Evolutionary conservation across 2,329 filamentous ascomycete species (phyloP).

Genomic region (Didymella keratinophila): DNA sequence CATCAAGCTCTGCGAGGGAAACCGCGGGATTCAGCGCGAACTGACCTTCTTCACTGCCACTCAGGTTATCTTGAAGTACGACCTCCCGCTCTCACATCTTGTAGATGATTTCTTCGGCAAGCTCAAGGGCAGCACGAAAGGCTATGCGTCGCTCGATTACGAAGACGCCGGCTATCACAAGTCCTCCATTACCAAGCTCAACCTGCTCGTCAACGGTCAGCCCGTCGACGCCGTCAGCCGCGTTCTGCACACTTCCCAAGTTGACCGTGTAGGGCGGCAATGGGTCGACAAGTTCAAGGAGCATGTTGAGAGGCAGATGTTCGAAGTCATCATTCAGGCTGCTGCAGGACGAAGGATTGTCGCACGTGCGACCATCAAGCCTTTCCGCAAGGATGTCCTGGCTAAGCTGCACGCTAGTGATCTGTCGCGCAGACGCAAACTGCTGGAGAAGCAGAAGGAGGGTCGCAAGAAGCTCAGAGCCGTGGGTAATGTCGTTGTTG

Average conservation of each 20-base stretch:
- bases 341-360: conserved; percentile 82
- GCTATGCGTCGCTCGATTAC: conserved; percentile 95
- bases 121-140: conserved; percentile 90
- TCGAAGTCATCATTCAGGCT: conserved; percentile 95
- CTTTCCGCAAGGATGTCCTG: conserved; percentile 93
- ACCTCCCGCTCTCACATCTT: conserved; percentile 84
- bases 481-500: conserved; percentile 90
- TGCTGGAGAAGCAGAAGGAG: conserved; percentile 96
- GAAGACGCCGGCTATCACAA: conserved; percentile 90
- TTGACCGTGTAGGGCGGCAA: conserved; percentile 77
- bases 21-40: conserved; percentile 85
- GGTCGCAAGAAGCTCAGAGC: conserved; percentile 86
- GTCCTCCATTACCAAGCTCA: conserved; percentile 84
- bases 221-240: conserved; percentile 95
- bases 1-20: conserved; percentile 92
- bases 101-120: conserved; percentile 98
- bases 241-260: conserved; percentile 83
- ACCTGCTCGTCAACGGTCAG: conserved; percentile 90
- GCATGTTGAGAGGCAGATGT: conserved; percentile 96
- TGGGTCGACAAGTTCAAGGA: conserved; percentile 98
- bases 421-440: conserved; percentile 79
- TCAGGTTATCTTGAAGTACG: conserved; percentile 94
- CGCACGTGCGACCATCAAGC: conserved; percentile 93
- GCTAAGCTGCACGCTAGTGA: conserved; percentile 93
- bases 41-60: conserved; percentile 90